Evolutionary conservation across 2,329 filamentous ascomycete species (phyloP), one percentile per base, ranked within the genome.

Genomic region (Fusarium newnesense): DNA sequence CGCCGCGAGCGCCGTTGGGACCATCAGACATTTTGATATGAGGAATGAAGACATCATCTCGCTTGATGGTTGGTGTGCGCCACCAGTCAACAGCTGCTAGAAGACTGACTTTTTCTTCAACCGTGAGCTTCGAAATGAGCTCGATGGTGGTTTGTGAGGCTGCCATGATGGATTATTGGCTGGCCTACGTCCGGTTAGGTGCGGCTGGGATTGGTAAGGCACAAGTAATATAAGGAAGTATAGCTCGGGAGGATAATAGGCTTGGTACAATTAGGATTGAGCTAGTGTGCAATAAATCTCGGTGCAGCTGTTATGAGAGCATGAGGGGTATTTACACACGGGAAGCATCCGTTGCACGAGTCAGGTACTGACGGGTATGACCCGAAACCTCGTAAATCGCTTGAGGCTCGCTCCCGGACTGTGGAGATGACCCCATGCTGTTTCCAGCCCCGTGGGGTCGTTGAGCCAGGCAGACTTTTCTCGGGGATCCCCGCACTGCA

Each of bases 1-100:
- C 64, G 0, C 64, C 64, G 1, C 64, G 60, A 13, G 64, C 64
- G 5, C 64, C 60, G 0, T 67, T 67, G 4, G 64, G 64, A 1
- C 64, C 64, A 21, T 67, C 64, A 8, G 59, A 56, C 21, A 28
- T 64, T 5, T 67, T 67, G 16, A 67, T 65, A 4, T 65, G 64
- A 34, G 64, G 64, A n/a, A 67, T 6, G 26, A 58, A 59, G 24
- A 50, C n/a, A 34, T 58, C 16, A 5, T 65, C 50, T 58, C 64
- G 39, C 2, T 57, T 49, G 12, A 65, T 58, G 2, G 60, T 43
- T 4, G 60, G 60, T 5, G 60, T 67, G 2, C 64, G 60, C 64
- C 64, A 67, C 64, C 50, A 67, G 49, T 67, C 64, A 4, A 58
- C 43, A 5, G 60, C 64, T 21, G 64, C 37, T 0, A 67, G 16